Percentiles rank a stretch among this genome's conserved stretches.
Conservation (phyloP, 345 rosid species). For the Luvunga scandens region DNA sequence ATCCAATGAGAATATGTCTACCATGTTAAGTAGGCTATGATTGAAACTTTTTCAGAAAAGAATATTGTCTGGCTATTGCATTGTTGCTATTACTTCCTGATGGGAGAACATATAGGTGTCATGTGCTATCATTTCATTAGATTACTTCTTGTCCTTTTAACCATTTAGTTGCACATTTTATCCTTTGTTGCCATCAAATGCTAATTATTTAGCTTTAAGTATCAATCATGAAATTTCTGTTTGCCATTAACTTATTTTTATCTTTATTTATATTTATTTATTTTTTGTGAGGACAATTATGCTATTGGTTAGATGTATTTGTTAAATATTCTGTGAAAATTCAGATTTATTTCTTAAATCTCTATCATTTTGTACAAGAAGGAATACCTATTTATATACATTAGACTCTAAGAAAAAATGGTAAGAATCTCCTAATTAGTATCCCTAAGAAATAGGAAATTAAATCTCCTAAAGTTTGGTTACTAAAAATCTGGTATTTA, state of each 20-base stretch:
- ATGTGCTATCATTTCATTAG: background rate
- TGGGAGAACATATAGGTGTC: background rate
- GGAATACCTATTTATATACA: no score
- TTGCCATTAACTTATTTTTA: background rate
- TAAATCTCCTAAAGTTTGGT: no score
- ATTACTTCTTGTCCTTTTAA: background rate
- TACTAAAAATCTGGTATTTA: no score
- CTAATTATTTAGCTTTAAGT: background rate
- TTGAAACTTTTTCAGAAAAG: background rate
- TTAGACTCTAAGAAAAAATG: no score
- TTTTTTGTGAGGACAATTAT: background rate
- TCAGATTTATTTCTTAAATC: no score
- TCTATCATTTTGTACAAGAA: no score
- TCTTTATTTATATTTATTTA: no score
- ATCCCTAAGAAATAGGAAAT: no score
- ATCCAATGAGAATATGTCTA: background rate
- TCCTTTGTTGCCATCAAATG: background rate
- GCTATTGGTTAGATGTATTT: background rate
- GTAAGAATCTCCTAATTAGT: no score
- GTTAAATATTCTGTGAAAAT: no score
- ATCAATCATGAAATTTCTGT: background rate
- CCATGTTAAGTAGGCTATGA: background rate
- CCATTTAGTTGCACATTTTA: background rate
- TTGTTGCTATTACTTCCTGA: background rate
- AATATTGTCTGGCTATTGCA: background rate